Conservation (phyloP, 2,329 filamentous ascomycete species). For the Fusarium sarcochroum region DNA sequence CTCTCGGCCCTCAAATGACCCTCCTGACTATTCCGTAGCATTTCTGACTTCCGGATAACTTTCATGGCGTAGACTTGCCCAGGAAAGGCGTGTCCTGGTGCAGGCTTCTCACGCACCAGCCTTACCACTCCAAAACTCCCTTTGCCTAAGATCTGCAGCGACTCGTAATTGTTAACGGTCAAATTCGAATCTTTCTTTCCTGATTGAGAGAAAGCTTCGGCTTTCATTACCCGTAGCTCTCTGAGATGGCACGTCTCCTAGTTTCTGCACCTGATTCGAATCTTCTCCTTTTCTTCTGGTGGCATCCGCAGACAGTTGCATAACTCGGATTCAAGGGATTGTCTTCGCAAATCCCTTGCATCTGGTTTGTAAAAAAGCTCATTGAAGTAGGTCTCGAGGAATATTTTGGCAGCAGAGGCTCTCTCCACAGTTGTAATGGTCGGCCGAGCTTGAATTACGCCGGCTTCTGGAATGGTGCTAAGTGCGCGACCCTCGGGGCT, state of each 20-base stretch:
- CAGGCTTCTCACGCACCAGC: conserved; percentile 78
- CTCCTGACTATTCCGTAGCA: conserved; percentile 92
- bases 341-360: conserved; percentile 50
- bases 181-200: conserved; percentile 19
- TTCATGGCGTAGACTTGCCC: conserved; percentile 92
- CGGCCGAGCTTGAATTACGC: conserved; percentile 47
- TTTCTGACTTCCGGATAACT: conserved; percentile 92
- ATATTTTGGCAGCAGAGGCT: conserved; percentile 85
- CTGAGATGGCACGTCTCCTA: conserved; percentile 83
- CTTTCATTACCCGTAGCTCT: conserved; percentile 78
- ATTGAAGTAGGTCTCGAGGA: conserved; percentile 87
- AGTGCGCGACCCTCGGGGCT: conserved; percentile 54
- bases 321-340: conserved; percentile 65
- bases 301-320: conserved; percentile 67
- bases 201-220: conserved; percentile 60
- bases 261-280: conserved; percentile 71
- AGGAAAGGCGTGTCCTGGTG: conserved; percentile 47
- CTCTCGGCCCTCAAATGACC: conserved; percentile 91
- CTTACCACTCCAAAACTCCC: conserved; percentile 95
- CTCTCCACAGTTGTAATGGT: conserved; percentile 77
- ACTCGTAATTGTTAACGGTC: conserved; percentile 71
- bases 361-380: conserved; percentile 68
- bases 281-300: conserved; percentile 66
- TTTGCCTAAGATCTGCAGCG: conserved; percentile 86
- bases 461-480: conserved; percentile 55